Conservation (phyloP, 768 basidiomycete genomes). For the Hygrocybe punicea region DNA sequence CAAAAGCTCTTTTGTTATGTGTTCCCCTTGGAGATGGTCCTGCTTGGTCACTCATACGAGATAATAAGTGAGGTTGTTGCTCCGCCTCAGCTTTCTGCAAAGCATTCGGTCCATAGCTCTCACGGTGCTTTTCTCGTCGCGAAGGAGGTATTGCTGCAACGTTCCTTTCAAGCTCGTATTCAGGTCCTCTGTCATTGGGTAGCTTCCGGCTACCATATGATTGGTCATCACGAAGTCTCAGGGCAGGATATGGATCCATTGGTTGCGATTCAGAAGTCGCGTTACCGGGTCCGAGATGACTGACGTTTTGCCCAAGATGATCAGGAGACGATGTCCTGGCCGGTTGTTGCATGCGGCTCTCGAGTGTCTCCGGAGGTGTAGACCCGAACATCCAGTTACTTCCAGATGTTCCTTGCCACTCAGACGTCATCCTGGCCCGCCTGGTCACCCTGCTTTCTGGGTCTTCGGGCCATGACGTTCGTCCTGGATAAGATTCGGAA, state of each 20-base stretch:
- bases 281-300: neutral
- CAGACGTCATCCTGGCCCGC: no score
- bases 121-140: neutral
- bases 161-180: neutral
- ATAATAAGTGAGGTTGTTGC: neutral
- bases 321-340: neutral
- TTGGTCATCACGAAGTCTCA: neutral
- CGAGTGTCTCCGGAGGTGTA: neutral
- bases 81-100: neutral
- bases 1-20: neutral
- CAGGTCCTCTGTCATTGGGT: neutral
- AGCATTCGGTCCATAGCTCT: neutral
- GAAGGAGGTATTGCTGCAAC: neutral
- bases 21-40: neutral
- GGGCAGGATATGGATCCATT: neutral
- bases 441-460: no score
- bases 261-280: neutral
- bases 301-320: neutral
- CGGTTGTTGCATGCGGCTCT: neutral
- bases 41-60: constrained; percentile 4
- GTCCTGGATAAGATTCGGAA: neutral
- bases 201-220: neutral
- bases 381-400: neutral
- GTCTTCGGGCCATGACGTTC: neutral
- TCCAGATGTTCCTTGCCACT: no score